Percentiles rank a stretch among this genome's conserved stretches.
Conservation (phyloP, 768 basidiomycete genomes). For the Kwoniella botswanensis region DNA sequence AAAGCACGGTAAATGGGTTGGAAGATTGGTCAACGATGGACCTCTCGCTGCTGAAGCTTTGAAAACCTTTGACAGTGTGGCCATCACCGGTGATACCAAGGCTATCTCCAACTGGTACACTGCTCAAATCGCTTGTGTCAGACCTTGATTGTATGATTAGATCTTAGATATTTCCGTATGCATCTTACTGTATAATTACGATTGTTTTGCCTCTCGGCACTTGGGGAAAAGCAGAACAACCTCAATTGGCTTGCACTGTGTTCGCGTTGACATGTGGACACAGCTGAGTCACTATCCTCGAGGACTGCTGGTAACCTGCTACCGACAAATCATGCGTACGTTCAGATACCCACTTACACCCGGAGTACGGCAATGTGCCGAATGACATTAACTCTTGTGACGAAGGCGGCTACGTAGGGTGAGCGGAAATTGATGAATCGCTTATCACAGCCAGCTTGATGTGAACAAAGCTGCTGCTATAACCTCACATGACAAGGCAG, state of each 20-base stretch:
- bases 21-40: constrained; percentile 45
- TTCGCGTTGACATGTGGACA: no score
- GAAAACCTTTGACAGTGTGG: constrained; percentile 40
- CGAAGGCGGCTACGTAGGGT: no score
- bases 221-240: no score
- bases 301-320: no score
- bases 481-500: not conserved
- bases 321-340: no score
- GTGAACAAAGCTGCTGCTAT: not conserved
- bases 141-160: constrained; percentile 1
- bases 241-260: no score
- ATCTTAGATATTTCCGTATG: not conserved
- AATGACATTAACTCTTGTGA: no score
- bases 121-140: constrained; percentile 21
- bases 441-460: no score
- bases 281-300: no score
- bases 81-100: constrained; percentile 47
- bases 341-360: no score
- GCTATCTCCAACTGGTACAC: constrained; percentile 29
- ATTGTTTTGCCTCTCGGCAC: not conserved
- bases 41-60: constrained; percentile 24
- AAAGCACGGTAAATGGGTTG: constrained; percentile 43
- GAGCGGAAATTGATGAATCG: no score
- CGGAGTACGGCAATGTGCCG: no score
- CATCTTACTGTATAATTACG: not conserved